These are phyloP conservation scores for Saccharomycopsis fibuligera DNA, from an alignment of 805 yeast species.

Conservation along the genomic window DNA sequence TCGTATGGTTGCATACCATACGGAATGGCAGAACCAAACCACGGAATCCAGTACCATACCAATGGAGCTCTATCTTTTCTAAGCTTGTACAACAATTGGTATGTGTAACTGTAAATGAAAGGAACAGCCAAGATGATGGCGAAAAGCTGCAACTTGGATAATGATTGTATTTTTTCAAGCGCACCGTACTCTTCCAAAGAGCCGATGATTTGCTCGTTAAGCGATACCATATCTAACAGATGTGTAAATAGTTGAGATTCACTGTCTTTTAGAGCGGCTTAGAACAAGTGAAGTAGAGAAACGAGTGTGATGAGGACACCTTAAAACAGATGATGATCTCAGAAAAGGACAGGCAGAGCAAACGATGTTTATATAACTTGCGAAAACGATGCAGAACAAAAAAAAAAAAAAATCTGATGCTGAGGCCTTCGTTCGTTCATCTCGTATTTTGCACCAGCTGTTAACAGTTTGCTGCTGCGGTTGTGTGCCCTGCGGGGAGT, in stretches of 20 bases:
- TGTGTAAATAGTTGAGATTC: no score
- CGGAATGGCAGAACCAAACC: constrained; percentile 86
- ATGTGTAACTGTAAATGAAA: constrained; percentile 54
- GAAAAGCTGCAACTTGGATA: constrained; percentile 10
- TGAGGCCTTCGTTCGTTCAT: no score
- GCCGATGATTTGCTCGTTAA: constrained; percentile 7
- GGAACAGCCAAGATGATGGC: constrained; percentile 41
- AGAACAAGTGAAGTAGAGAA: no score
- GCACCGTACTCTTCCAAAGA: neutral
- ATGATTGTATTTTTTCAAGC: neutral
- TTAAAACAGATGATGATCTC: no score
- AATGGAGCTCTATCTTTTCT: constrained; percentile 82
- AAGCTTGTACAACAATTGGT: constrained; percentile 65
- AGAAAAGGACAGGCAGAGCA: no score
- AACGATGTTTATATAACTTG: neutral
- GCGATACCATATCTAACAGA: constrained; percentile 1
- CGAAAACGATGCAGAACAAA: neutral
- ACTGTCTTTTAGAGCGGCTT: no score
- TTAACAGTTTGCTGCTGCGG: no score
- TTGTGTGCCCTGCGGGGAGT: neutral
- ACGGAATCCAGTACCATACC: constrained; percentile 89
- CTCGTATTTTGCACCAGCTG: neutral
- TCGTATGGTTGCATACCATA: constrained; percentile 94
- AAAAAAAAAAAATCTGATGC: no score
- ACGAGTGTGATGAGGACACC: no score